Evolutionary conservation across 768 basidiomycete genomes (phyloP), one percentile per base, ranked within the genome.

Genomic region (Pleurotus eryngii): DNA sequence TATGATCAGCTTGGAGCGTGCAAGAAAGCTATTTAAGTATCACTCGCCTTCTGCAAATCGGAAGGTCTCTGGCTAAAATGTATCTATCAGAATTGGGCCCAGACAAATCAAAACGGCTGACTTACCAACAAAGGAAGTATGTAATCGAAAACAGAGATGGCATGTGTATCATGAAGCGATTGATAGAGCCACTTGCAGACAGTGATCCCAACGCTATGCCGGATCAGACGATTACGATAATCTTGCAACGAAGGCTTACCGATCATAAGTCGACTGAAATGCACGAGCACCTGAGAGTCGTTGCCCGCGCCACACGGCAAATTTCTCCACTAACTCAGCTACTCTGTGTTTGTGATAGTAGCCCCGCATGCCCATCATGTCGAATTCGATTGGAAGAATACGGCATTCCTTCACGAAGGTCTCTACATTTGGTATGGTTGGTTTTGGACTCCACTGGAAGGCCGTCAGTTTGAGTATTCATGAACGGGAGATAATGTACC

Each of bases 191-290:
- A 93, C 64, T 84, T 86, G 75, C 88, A 90, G 37, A 89, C 76
- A 0, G 83, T 80, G 27, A 86, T 75, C 11, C 82, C 84, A 65
- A 85, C 82, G 64, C 87, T 86, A 57, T 47, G 55, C 37, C 55
- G 30, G 39, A 57, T 48, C 57, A 43, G 42, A 59, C 8, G 61
- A 35, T 22, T 26, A 47, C 42, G 17, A 40, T 26, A 59, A n/a
- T 38, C 47, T 18, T 20, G 8, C 58, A 20, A 9, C 20, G 14
- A 45, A 56, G 47, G 67, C 76, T 39, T 67, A 86, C 81, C 86
- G 81, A 65, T 95, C 92, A 63, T 94, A 93, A n/a, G 81, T 86
- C 0, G 91, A 94, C 64, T 91, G 87, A 64, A 91, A 87, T 3
- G 91, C 91, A 35, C 87, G 82, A 22, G 84, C 82, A 3, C 92